Evolutionary conservation across 2,329 filamentous ascomycete genomes (phyloP).

Genomic region (Claviceps sp.): DNA sequence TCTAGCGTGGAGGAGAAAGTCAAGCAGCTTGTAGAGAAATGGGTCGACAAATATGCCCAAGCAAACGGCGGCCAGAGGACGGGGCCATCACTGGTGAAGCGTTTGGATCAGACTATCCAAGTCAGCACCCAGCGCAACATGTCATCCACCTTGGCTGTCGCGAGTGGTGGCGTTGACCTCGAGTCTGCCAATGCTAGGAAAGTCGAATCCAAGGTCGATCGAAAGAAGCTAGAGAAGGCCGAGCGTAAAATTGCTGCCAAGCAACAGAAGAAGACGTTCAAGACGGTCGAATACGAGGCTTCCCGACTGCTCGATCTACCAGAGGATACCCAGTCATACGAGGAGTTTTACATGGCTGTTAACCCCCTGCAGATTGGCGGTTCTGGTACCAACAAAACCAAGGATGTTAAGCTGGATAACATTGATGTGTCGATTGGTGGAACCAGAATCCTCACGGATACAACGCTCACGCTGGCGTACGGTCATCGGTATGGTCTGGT

Average conservation of each 20-base stretch:
- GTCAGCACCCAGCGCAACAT: constrained; percentile 90
- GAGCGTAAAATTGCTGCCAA: constrained; percentile 96
- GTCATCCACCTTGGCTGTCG: constrained; percentile 84
- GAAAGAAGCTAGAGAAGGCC: constrained; percentile 98
- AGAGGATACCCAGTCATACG: constrained; percentile 79
- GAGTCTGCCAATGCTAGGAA: constrained; percentile 88
- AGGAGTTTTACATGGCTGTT: constrained; percentile 99
- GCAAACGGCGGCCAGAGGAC: constrained; percentile 59
- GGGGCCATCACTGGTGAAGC: constrained; percentile 63
- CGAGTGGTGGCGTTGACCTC: constrained; percentile 73
- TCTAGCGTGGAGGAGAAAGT: constrained; percentile 62
- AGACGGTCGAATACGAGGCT: constrained; percentile 95
- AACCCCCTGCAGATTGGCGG: constrained; percentile 83
- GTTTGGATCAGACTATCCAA: constrained; percentile 88
- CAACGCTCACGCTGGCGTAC: constrained; percentile 78
- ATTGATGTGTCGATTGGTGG: constrained; percentile 91
- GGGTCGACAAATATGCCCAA: constrained; percentile 68
- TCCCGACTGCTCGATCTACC: constrained; percentile 76
- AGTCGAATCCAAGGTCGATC: constrained; percentile 93
- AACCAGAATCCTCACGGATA: constrained; percentile 78
- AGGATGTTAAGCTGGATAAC: constrained; percentile 96
- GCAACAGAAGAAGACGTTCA: constrained; percentile 96
- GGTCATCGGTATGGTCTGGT: constrained; percentile 92
- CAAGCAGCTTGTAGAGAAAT: constrained; percentile 73
- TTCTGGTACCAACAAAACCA: constrained; percentile 69